Conservation (phyloP, 1,139 yeast species). For the Blastobotrys arbuscula region DNA sequence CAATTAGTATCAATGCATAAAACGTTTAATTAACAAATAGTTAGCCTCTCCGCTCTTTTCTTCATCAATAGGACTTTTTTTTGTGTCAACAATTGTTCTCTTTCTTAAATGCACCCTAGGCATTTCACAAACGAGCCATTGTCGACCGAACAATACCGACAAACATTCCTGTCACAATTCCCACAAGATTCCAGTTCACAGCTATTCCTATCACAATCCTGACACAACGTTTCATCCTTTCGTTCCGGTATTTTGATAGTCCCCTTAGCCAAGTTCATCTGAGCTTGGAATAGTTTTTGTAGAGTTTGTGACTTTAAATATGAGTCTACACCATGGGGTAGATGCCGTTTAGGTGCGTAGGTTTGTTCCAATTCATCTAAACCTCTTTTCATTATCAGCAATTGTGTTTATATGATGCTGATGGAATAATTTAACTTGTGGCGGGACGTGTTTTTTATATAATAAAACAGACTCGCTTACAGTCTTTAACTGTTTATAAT, state of each 20-base stretch:
- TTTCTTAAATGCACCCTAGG: constrained; percentile 7
- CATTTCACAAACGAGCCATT: constrained; percentile 3
- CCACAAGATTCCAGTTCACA: constrained; percentile 11
- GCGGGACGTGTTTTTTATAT: no score
- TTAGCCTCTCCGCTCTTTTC: no score
- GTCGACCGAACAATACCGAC: constrained; percentile 13
- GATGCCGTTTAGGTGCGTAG: constrained; percentile 1
- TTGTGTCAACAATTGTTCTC: no score
- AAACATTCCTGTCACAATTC: constrained; percentile 11
- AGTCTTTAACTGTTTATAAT: no score
- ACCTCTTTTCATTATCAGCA: constrained; percentile 1
- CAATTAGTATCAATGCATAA: no score
- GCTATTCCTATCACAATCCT: constrained; percentile 13
- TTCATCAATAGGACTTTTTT: no score
- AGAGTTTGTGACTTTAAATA: constrained; percentile 12
- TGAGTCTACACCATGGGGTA: background rate
- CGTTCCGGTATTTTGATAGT: background rate
- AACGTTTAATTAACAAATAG: no score
- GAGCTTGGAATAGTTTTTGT: constrained; percentile 13
- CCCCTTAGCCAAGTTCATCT: constrained; percentile 10
- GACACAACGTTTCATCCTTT: constrained; percentile 1
- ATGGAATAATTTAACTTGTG: no score
- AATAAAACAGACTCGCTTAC: no score
- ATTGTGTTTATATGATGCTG: no score
- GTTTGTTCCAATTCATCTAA: background rate